Base-by-base conservation (phyloP, 768 basidiomycete genomes). In the Paxillus involutus region DNA sequence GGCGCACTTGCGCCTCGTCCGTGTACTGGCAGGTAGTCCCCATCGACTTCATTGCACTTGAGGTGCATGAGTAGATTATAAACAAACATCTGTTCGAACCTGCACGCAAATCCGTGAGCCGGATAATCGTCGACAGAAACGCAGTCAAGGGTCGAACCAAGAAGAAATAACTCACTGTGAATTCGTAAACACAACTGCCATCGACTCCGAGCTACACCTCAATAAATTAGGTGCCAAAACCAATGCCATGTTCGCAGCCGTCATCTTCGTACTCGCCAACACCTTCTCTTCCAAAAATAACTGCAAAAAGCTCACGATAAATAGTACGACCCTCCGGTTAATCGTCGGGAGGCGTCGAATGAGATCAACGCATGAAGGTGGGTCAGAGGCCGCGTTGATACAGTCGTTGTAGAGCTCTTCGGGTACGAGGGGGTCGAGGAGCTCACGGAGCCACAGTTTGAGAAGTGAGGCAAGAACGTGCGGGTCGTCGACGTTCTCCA, bases 161-260 rank as follows among this genome's bases (percentile, higher is more conserved):
- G 12, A 35, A 9, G 30, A n/a, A n/a, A 49, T 50, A 11, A 80
- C 91, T 72, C 64, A 94, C 92, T 89, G 88, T 13, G 94, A 82
- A 70, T 96, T 97, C 32, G 89, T 94, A 66, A 93, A 95, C 10
- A 94, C 93, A 10, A 94, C 77, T 7, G 88, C 79, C 80, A 94
- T 87, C n/a, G 85, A 89, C 45, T 93, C 88, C 14, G 91, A 93
- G 60, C 79, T 88, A 65, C 94, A 95, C 51, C 94, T 77, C 43
- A 97, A 70, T 42, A 97, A 69, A 71, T 96, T 96, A 8, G 94
- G 94, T 1, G 94, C 91, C 86, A 97, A 89, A 17, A 97, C 91
- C 14, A 95, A 73, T 9, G 94, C 91, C 57, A 96, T 73, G 68
- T 94, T 94, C 36, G 85, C 85, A 11, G 89, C 81, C 3, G 91